Conservation (phyloP, 2,329 filamentous ascomycete genomes). For the Fusarium albidum region DNA sequence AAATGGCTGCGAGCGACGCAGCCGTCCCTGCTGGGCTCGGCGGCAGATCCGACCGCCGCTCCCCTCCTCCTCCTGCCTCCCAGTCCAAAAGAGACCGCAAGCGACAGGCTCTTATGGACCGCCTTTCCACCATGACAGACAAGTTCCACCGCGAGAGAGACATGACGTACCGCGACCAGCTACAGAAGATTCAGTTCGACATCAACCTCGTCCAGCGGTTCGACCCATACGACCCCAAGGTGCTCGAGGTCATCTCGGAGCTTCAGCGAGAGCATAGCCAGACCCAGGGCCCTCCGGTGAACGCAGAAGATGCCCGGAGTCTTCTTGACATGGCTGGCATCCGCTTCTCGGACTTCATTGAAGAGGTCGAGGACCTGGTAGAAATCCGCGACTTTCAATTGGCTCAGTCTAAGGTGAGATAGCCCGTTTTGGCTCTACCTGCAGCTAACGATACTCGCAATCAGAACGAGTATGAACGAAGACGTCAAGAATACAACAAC, state of each 20-base stretch:
- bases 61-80: slow-evolving; percentile 49
- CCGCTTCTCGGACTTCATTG: slow-evolving; percentile 84
- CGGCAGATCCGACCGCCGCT: slow-evolving; percentile 47
- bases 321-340: slow-evolving; percentile 80
- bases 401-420: slow-evolving; percentile 78
- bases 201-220: slow-evolving; percentile 86
- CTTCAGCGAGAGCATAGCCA: slow-evolving; percentile 65
- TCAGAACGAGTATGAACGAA: slow-evolving; percentile 71
- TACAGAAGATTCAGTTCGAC: slow-evolving; percentile 91
- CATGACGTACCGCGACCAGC: slow-evolving; percentile 84
- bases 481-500: slow-evolving; percentile 66
- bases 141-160: slow-evolving; percentile 85
- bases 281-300: slow-evolving; percentile 49
- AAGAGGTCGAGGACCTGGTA: slow-evolving; percentile 86
- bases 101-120: slow-evolving; percentile 82
- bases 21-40: slow-evolving; percentile 43
- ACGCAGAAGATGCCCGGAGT: slow-evolving; percentile 58
- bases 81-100: slow-evolving; percentile 90
- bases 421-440: slow-evolving; percentile 4
- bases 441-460: slow-evolving; percentile 24
- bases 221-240: slow-evolving; percentile 77
- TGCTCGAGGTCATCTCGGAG: slow-evolving; percentile 75
- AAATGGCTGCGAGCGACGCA: slow-evolving; percentile 52
- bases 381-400: slow-evolving; percentile 88
- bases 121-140: slow-evolving; percentile 77